Evolutionary conservation across 495 filamentous ascomycete species (phyloP), one percentile per base, ranked within the genome.

Genomic region (Lindgomyces ingoldianus): DNA sequence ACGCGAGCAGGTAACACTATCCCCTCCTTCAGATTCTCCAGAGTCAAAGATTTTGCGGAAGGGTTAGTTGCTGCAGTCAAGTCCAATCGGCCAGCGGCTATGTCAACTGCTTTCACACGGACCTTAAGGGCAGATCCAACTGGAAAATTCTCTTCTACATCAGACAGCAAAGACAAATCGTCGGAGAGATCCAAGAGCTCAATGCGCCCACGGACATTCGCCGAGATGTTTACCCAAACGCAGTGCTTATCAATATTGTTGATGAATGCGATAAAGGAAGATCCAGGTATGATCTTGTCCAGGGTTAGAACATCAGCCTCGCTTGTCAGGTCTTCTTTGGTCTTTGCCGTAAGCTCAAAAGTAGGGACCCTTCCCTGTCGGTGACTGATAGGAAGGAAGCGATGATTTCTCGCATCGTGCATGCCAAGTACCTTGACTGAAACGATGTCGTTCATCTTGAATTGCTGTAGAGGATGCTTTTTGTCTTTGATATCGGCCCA

Each of bases 371-470:
- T 91, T 53, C 85, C 85, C 39, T 83, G 83, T 55, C 91, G 84
- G 75, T 98, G 93, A 47, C 86, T 86, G 70, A 98, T 93, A 21
- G 94, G 91, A 41, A 98, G 83, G 77, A 93, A 98, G 39, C 89
- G 87, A 74, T 96, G 90, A 68, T 90, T 96, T 61, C 87, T 85
- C 42, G 91, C 89, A 79, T 97, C 91, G 71, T 97, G 92, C 29
- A 96, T 79, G 55, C 94, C 94, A 21, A 97, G 74, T 44, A 98
- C 83, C 54, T 87, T 86, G 27, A 92, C 93, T 11, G 80, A 75
- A 9, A 98, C 72, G 54, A 87, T 75, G 62, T 90, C 83, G 64
- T 91, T 89, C 26, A 81, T 74, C 45, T 84, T 83, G 77, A 95
- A 96, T 27, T 78, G 78, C 59, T 81, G 80, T 42, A 97, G 76